Conservation (phyloP, 805 yeast genomes). For the Wickerhamomyces rabaulensis region DNA sequence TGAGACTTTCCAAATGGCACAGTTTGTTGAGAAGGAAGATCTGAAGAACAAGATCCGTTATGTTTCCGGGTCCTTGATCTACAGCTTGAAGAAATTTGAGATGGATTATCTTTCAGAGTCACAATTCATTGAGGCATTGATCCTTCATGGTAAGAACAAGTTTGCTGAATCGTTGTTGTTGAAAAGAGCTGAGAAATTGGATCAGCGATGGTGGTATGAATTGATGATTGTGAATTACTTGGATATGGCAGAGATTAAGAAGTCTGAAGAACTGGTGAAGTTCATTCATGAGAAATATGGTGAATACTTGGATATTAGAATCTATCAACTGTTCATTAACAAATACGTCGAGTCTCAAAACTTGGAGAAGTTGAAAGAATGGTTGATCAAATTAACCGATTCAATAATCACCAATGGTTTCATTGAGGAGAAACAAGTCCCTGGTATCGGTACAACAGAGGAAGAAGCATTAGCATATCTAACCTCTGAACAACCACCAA, state of each 20-base stretch:
- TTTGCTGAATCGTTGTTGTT: conserved; percentile 35
- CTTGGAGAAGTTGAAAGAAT: conserved; percentile 24
- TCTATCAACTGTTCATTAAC: conserved; percentile 30
- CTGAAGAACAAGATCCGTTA: conserved; percentile 30
- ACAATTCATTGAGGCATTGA: conserved; percentile 41
- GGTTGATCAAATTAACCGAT: conserved; percentile 27
- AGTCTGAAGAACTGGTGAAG: conserved; percentile 32
- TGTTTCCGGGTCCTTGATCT: conserved; percentile 38
- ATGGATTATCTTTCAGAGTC: conserved; percentile 49
- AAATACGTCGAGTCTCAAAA: conserved; percentile 26
- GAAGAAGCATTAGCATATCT: conserved; percentile 26
- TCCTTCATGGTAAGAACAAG: conserved; percentile 26
- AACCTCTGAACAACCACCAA: conserved; percentile 23
- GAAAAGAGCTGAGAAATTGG: conserved; percentile 29
- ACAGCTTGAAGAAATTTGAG: conserved; percentile 34
- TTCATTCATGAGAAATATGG: conserved; percentile 25
- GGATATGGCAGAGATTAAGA: conserved; percentile 25
- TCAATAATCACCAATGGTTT: conserved; percentile 25
- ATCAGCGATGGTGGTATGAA: conserved; percentile 51
- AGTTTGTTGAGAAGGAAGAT: conserved; percentile 30
- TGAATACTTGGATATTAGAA: conserved; percentile 32
- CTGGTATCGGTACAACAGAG: conserved; percentile 22
- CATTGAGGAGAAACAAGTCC: conserved; percentile 7
- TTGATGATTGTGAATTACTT: conserved; percentile 39
- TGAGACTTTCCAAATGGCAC: conserved; percentile 36